Evolutionary conservation across 2,329 filamentous ascomycete genomes (phyloP), one percentile per base, ranked within the genome.

Genomic region (Capronia coronata): DNA sequence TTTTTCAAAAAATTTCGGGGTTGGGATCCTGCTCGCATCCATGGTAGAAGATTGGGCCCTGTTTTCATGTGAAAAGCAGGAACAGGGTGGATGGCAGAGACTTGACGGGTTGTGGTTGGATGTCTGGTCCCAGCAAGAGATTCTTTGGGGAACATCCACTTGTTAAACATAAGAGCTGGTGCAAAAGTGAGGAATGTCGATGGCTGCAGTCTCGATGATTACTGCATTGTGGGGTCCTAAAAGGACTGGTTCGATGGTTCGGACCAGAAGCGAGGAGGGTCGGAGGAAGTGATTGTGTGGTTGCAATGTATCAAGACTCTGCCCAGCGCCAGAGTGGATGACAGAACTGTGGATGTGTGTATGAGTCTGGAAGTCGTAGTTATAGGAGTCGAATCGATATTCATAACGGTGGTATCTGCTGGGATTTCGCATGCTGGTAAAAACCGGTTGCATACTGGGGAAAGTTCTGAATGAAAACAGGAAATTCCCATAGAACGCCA

Each of bases 401-500:
- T 7, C 34, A 37, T 37, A 37, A 18, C 34, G 18, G 34, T 37
- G 13, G 34, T 19, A 9, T 37, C 34, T 37, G 34, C 34, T 37
- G 34, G 34, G 29, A 16, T 18, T 19, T 11, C 7, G 34, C 16
- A 37, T 8, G 34, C 34, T 37, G 34, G 34, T 37, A 19, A 32
- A 37, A 37, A 6, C 34, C 14, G 34, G 14, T 19, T 8, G 16
- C 34, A 37, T 37, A 37, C 14, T 41, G 19, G 18, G 23, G 40
- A 43, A 30, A 43, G 40, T 19, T 51, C 39, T 27, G 32, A 49
- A 13, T 19, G 40, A 35, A 48, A 23, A 47, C 49, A 48, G 45
- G 22, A 48, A 51, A 49, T 37, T 42, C 40, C 43, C 42, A 40
- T 34, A 19, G 18, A 56, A 56, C 54, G 54, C 54, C 54, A 44